Conservation (phyloP, 2,329 filamentous ascomycete species). For the Colletotrichum salicis region DNA sequence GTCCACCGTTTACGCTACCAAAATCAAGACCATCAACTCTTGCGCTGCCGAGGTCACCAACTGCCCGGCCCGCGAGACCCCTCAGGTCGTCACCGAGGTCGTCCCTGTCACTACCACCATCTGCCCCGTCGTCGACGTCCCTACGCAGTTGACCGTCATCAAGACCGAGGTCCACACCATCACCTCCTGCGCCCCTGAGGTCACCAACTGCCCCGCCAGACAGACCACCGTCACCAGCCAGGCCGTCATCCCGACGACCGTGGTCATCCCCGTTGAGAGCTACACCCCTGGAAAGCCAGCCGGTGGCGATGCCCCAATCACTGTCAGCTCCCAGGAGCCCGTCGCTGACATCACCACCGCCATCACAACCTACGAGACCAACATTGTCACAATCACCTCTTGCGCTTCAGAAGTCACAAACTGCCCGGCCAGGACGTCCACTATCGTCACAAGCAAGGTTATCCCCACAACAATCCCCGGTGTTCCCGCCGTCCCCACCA, state of each 20-base stretch:
- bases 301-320: conserved; percentile 10
- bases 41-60: conserved; percentile 26
- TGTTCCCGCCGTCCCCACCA: not conserved
- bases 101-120: conserved; percentile 58
- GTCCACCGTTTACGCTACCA: conserved; percentile 33
- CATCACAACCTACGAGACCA: conserved; percentile 17
- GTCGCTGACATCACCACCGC: conserved; percentile 19
- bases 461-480: conserved; percentile 7
- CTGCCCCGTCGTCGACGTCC: conserved; percentile 47
- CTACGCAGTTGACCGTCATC: conserved; percentile 31
- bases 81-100: conserved; percentile 40
- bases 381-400: conserved; percentile 18
- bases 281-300: conserved; percentile 23
- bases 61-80: conserved; percentile 25
- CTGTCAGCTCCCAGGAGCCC: not conserved
- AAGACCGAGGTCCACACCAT: conserved; percentile 43
- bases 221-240: conserved; percentile 30
- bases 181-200: conserved; percentile 42
- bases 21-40: conserved; percentile 36
- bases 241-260: conserved; percentile 21
- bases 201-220: conserved; percentile 40
- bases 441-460: conserved; percentile 38
- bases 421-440: conserved; percentile 35
- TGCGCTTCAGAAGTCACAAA: conserved; percentile 18
- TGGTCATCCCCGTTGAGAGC: conserved; percentile 30